These are phyloP conservation scores for Talaromyces albobiverticillius DNA, from an alignment of 2,329 filamentous ascomycete genomes.

Conservation along the genomic window DNA sequence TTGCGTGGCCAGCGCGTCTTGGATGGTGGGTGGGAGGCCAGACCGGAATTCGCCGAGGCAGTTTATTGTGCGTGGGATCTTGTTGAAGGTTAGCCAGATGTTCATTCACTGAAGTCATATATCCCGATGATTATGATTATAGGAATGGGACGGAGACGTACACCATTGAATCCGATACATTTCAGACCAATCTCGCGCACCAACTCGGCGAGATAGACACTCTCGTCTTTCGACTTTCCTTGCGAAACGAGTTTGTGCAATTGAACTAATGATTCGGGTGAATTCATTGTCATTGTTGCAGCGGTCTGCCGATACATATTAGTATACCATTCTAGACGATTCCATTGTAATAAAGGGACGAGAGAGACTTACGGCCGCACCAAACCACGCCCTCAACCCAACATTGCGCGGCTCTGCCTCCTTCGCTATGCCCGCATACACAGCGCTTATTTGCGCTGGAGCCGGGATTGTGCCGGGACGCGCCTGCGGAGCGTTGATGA, in stretches of 20 bases:
- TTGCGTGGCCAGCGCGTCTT: constrained; percentile 9
- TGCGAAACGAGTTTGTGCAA: constrained; percentile 53
- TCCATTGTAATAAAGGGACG: constrained; percentile 42
- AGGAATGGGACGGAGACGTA: not conserved
- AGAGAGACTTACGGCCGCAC: constrained; percentile 65
- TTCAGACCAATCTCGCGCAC: constrained; percentile 47
- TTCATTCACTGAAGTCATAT: no score
- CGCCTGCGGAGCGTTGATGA: constrained; percentile 69
- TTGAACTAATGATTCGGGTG: constrained; percentile 67
- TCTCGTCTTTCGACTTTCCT: constrained; percentile 23
- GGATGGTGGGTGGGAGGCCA: constrained; percentile 54
- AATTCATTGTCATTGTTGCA: constrained; percentile 82
- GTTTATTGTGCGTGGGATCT: constrained; percentile 79
- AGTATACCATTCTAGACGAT: not conserved
- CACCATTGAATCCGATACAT: constrained; percentile 46
- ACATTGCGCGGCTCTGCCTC: constrained; percentile 63
- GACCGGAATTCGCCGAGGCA: constrained; percentile 69
- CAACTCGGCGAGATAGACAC: constrained; percentile 34
- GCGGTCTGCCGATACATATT: constrained; percentile 57
- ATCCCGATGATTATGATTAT: not conserved
- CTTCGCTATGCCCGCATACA: constrained; percentile 63
- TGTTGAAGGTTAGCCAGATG: no score
- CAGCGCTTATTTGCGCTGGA: constrained; percentile 59
- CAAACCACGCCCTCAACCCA: constrained; percentile 35
- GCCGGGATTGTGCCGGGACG: constrained; percentile 64